Conservation (phyloP, 2,329 filamentous ascomycete species). For the Dactylonectria macrodidyma region DNA sequence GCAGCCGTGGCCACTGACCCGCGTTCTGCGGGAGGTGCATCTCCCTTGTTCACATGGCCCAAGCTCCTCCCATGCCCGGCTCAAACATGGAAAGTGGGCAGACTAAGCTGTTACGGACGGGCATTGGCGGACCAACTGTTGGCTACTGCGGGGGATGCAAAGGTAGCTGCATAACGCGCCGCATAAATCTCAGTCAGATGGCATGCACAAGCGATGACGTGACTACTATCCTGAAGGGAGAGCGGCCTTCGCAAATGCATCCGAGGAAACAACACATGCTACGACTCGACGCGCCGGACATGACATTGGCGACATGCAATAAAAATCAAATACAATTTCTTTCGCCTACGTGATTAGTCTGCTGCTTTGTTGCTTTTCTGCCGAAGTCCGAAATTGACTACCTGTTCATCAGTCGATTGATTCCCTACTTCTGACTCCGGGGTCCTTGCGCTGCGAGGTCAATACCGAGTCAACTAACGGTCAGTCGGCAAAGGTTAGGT, state of each 20-base stretch:
- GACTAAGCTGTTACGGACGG: neutral
- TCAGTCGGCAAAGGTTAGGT: constrained; percentile 29
- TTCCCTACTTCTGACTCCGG: constrained; percentile 8
- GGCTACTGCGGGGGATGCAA: constrained; percentile 13
- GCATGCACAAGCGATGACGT: constrained; percentile 29
- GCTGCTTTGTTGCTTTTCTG: constrained; percentile 27
- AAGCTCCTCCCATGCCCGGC: constrained; percentile 42
- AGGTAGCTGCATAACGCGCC: constrained; percentile 26
- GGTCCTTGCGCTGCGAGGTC: constrained; percentile 4
- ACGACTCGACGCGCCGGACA: neutral
- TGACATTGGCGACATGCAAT: neutral
- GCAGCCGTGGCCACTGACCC: constrained; percentile 17
- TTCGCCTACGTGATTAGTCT: constrained; percentile 49
- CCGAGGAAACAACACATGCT: neutral
- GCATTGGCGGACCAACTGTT: neutral
- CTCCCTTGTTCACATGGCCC: constrained; percentile 44
- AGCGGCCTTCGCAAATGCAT: neutral
- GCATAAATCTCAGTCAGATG: constrained; percentile 34
- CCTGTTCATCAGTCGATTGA: constrained; percentile 30
- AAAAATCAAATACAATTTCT: constrained; percentile 39
- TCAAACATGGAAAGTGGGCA: constrained; percentile 19
- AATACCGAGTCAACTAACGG: constrained; percentile 26
- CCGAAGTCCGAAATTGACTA: constrained; percentile 18
- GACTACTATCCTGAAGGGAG: neutral
- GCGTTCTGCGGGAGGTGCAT: constrained; percentile 24